A percentile compares a stretch with the other conserved stretches of the same genome.
phyloP scores from a whole-genome alignment of 2,329 filamentous ascomycete species.

The Colletotrichum echinochloae region DNA sequence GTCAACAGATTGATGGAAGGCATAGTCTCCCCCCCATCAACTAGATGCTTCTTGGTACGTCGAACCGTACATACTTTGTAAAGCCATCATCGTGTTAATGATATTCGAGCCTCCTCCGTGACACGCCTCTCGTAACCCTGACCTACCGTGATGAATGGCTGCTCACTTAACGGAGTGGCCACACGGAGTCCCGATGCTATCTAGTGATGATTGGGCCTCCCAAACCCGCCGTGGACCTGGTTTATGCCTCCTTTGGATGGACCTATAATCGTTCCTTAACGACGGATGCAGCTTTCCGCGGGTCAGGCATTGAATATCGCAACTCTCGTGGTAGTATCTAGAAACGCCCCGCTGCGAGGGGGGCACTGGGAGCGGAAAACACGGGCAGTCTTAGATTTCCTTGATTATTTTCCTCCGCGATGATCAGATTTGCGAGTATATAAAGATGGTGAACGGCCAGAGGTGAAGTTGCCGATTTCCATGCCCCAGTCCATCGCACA shows the following conservation, averaged over 20 bases:
- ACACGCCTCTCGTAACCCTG: neutral
- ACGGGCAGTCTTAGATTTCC: neutral
- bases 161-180: neutral
- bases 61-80: neutral
- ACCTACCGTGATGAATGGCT: conserved; percentile 4
- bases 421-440: neutral
- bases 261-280: neutral
- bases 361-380: no score
- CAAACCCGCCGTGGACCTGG: neutral
- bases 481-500: neutral
- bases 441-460: neutral
- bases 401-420: neutral
- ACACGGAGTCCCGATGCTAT: neutral
- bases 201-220: neutral
- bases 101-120: neutral
- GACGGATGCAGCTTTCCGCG: conserved; percentile 19
- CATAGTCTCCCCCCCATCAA: no score
- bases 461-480: neutral
- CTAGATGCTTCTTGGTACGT: no score
- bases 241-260: neutral
- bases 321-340: neutral
- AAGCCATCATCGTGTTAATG: neutral
- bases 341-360: neutral
- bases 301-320: neutral
- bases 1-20: no score